These are phyloP conservation scores for Xerocomus minutiporus DNA, from an alignment of 1,284 basidiomycete genomes.

Conservation along the genomic window DNA sequence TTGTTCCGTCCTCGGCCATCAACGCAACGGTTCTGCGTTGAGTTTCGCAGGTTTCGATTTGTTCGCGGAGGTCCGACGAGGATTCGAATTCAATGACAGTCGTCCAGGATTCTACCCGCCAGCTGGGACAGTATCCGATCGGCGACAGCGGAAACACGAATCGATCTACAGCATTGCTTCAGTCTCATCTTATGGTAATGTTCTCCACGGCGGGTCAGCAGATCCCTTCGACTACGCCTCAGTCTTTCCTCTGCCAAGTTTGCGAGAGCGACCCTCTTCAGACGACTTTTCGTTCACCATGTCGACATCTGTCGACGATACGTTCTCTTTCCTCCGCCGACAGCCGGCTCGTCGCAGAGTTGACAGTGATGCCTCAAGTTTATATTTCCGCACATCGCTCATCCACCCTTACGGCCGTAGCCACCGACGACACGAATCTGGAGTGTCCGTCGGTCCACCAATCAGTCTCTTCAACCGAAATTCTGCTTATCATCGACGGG, in stretches of 20 bases:
- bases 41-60: constrained; percentile 71
- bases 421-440: constrained; percentile 46
- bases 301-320: constrained; percentile 63
- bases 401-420: constrained; percentile 37
- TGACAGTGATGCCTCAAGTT: constrained; percentile 73
- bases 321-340: constrained; percentile 60
- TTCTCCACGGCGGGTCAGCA: constrained; percentile 55
- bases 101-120: constrained; percentile 65
- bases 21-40: constrained; percentile 47
- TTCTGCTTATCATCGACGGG: constrained; percentile 44
- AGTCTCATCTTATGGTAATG: constrained; percentile 73
- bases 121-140: constrained; percentile 32
- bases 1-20: constrained; percentile 31
- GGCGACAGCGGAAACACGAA: constrained; percentile 47
- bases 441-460: constrained; percentile 57
- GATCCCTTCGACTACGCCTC: constrained; percentile 74
- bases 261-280: constrained; percentile 50
- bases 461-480: constrained; percentile 68
- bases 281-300: constrained; percentile 53
- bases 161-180: constrained; percentile 76
- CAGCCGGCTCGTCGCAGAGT: constrained; percentile 47
- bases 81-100: constrained; percentile 64
- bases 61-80: constrained; percentile 67
- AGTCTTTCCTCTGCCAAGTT: constrained; percentile 34
- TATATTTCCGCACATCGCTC: constrained; percentile 53